Percentiles rank a stretch among this genome's conserved stretches.
Conservation (phyloP, 495 filamentous ascomycete species). For the Filosporella fistucella region DNA sequence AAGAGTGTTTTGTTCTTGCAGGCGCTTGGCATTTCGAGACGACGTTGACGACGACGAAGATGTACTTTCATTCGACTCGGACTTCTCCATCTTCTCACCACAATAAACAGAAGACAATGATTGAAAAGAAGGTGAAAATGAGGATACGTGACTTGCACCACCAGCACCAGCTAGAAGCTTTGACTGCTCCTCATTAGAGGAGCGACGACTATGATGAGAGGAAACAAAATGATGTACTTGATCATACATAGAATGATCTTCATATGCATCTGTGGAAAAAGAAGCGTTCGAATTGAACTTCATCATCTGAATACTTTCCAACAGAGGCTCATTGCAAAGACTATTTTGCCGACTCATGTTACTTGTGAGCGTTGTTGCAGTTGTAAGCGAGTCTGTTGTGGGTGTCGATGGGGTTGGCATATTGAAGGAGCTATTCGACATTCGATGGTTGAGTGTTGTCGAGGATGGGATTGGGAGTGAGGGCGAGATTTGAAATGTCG, state of each 20-base stretch:
- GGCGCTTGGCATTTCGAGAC: conserved; percentile 23
- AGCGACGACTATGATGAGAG: conserved; percentile 18
- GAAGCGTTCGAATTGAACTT: conserved; percentile 23
- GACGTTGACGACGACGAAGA: conserved; percentile 23
- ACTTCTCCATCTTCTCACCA: conserved; percentile 33
- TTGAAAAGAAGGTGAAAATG: conserved; percentile 29
- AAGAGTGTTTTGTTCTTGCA: conserved; percentile 17
- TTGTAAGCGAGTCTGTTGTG: conserved; percentile 19
- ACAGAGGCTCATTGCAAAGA: conserved; percentile 21
- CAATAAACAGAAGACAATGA: conserved; percentile 17
- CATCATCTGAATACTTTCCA: conserved; percentile 25
- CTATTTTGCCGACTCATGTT: conserved; percentile 26
- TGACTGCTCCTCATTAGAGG: conserved; percentile 23
- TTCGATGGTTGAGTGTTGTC: conserved; percentile 5
- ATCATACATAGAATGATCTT: conserved; percentile 24
- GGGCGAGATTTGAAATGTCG: conserved; percentile 10
- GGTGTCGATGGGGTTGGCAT: conserved; percentile 20
- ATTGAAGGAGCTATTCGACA: conserved; percentile 11
- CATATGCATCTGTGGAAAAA: conserved; percentile 17
- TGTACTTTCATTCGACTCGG: conserved; percentile 28
- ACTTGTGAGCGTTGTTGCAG: conserved; percentile 17
- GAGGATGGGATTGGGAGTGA: conserved; percentile 2
- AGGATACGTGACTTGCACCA: conserved; percentile 29
- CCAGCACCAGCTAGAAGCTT: conserved; percentile 26
- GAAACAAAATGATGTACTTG: conserved; percentile 16